A percentile compares a stretch with the other conserved stretches of the same genome.
Conservation (phyloP, 805 yeast genomes). For the Saturnispora sanitii region DNA sequence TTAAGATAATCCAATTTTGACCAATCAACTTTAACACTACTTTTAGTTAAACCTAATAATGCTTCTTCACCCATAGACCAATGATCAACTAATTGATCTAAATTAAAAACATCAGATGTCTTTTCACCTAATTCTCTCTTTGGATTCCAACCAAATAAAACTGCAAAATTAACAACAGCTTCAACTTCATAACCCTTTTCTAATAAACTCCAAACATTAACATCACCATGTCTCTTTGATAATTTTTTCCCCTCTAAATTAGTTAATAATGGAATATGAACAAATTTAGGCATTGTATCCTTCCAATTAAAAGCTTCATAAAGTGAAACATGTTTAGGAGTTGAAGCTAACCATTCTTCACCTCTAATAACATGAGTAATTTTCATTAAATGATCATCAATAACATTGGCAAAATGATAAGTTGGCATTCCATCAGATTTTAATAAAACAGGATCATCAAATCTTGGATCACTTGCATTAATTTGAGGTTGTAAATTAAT, state of each 20-base stretch:
- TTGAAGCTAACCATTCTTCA: conserved; percentile 95
- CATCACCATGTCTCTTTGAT: conserved; percentile 79
- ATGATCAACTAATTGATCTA: conserved; percentile 40
- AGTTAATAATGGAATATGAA: conserved; percentile 87
- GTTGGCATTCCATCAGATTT: conserved; percentile 96
- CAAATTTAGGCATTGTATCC: conserved; percentile 50
- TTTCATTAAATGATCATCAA: conserved; percentile 89
- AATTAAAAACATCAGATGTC: conserved; percentile 40
- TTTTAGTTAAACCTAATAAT: conserved; percentile 71
- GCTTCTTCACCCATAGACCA: conserved; percentile 36
- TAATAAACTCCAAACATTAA: conserved; percentile 52
- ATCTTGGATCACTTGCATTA: conserved; percentile 59
- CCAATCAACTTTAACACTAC: conserved; percentile 86
- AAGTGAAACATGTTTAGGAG: conserved; percentile 86
- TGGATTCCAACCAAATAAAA: conserved; percentile 93
- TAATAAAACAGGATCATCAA: conserved; percentile 80
- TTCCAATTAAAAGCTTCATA: conserved; percentile 82
- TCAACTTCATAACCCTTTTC: conserved; percentile 69
- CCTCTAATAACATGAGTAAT: conserved; percentile 94
- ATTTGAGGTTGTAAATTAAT: conserved; percentile 72
- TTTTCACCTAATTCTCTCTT: conserved; percentile 42
- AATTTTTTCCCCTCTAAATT: conserved; percentile 64
- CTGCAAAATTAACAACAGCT: conserved; percentile 78
- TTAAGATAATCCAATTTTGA: conserved; percentile 70
- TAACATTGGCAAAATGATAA: conserved; percentile 90